These are phyloP conservation scores for Podila epicladia DNA, from an alignment of 192 early-diverging fungal genomes.

Conservation along the genomic window DNA sequence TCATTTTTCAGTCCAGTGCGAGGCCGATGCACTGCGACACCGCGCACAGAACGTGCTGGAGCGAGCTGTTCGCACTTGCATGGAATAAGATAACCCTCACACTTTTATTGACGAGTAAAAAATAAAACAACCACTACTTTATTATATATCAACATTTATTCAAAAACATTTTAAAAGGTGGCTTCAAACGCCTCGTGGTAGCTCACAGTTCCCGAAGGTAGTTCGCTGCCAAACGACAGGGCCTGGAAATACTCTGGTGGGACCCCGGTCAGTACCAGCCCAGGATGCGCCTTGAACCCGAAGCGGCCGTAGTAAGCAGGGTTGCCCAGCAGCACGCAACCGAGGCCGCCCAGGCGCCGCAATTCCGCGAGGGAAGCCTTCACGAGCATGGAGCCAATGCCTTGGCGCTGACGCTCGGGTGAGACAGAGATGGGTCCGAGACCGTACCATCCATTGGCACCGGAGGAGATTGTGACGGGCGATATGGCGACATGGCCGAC, in stretches of 20 bases:
- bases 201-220: conserved; percentile 1
- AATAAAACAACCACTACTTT: too few relatives aligned
- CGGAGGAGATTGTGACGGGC: conserved; percentile 6
- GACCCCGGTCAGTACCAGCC: neutral
- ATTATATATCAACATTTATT: too few relatives aligned
- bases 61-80: conserved; percentile 40
- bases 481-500: conserved; percentile 9
- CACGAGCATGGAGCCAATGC: conserved; percentile 7
- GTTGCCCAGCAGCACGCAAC: neutral
- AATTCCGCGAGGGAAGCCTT: conserved; percentile 4
- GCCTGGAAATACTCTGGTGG: conserved; percentile 12
- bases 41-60: conserved; percentile 44
- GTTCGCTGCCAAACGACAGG: neutral
- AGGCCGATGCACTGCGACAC: conserved; percentile 36
- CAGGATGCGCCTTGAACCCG: conserved; percentile 6
- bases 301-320: conserved; percentile 10
- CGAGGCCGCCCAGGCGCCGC: conserved; percentile 3
- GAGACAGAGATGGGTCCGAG: conserved; percentile 13
- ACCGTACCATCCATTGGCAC: conserved; percentile 4
- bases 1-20: conserved; percentile 27
- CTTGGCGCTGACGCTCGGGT: conserved; percentile 10
- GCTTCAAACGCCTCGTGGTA: conserved; percentile 9
- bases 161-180: neutral
- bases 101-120: too few relatives aligned
- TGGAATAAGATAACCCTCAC: conserved; percentile 4